Evolutionary conservation across 768 basidiomycete genomes (phyloP).

Genomic region (Pulveroboletus sp.): DNA sequence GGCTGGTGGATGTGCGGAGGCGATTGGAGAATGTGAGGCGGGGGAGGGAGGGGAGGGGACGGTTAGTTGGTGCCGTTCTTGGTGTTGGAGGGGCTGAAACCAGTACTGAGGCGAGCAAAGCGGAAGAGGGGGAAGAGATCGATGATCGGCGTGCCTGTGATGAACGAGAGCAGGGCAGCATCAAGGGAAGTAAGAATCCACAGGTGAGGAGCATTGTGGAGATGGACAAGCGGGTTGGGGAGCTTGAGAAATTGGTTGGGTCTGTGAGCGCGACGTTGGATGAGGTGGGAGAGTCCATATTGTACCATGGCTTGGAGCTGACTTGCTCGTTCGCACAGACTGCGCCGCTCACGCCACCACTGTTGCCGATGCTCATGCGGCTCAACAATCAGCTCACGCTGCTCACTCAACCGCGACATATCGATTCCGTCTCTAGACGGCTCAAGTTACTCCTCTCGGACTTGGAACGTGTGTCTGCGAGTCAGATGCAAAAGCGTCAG

Average conservation of each 20-base stretch:
- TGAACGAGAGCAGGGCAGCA: neutral
- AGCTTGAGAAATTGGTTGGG: constrained; percentile 81
- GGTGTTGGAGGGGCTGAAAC: constrained; percentile 9
- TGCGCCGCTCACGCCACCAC: constrained; percentile 71
- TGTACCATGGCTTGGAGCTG: neutral
- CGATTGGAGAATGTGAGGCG: constrained; percentile 66
- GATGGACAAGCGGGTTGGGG: constrained; percentile 80
- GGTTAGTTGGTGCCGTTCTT: constrained; percentile 58
- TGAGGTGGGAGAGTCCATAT: constrained; percentile 53
- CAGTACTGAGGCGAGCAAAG: constrained; percentile 8
- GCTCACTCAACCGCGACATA: constrained; percentile 92
- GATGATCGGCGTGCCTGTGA: too few relatives aligned
- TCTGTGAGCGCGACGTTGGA: constrained; percentile 77
- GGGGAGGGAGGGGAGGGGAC: constrained; percentile 62
- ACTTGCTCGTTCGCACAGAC: constrained; percentile 40
- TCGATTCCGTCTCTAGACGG: constrained; percentile 92
- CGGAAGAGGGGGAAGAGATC: neutral
- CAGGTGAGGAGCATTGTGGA: constrained; percentile 58
- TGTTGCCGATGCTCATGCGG: constrained; percentile 78
- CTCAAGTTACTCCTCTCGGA: constrained; percentile 91
- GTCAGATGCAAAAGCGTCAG: constrained; percentile 28
- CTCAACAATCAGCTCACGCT: constrained; percentile 84
- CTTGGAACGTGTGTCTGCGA: constrained; percentile 73
- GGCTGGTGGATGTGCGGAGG: constrained; percentile 70
- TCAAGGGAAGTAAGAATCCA: constrained; percentile 15